These are phyloP conservation scores for Pterocarpus macrocarpus DNA, from an alignment of 306 rosid species.

Conservation along the genomic window DNA sequence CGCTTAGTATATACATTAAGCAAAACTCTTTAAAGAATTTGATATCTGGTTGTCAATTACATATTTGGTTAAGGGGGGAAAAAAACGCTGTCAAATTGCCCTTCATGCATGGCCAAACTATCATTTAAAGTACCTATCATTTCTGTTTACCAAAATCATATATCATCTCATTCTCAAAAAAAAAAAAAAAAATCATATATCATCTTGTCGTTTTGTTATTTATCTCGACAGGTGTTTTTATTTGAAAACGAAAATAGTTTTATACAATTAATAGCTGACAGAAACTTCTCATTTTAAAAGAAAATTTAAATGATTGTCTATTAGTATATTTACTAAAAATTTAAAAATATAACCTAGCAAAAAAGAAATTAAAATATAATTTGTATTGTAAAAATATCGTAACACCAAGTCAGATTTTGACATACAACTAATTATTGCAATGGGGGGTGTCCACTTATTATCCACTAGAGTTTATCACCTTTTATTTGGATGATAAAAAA, in stretches of 20 bases:
- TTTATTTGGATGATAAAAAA: no score
- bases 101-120: not conserved
- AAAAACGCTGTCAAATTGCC: no score
- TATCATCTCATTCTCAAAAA: no score
- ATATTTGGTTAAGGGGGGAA: no score
- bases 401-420: slow-evolving; percentile 28
- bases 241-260: not conserved
- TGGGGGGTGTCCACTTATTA: slow-evolving; percentile 26
- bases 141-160: not conserved
- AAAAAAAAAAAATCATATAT: no score
- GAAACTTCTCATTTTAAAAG: not conserved
- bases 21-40: no score
- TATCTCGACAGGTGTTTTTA: not conserved
- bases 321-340: not conserved
- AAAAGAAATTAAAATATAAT: no score
- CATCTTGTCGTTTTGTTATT: not conserved
- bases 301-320: not conserved
- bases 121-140: not conserved
- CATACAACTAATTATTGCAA: slow-evolving; percentile 38
- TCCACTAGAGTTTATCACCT: no score
- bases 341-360: no score
- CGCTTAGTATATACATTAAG: no score
- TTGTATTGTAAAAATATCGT: not conserved
- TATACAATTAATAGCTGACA: not conserved
- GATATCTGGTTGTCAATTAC: no score